Conservation (phyloP, 2,329 filamentous ascomycete genomes). For the Trichoderma brevicompactum region DNA sequence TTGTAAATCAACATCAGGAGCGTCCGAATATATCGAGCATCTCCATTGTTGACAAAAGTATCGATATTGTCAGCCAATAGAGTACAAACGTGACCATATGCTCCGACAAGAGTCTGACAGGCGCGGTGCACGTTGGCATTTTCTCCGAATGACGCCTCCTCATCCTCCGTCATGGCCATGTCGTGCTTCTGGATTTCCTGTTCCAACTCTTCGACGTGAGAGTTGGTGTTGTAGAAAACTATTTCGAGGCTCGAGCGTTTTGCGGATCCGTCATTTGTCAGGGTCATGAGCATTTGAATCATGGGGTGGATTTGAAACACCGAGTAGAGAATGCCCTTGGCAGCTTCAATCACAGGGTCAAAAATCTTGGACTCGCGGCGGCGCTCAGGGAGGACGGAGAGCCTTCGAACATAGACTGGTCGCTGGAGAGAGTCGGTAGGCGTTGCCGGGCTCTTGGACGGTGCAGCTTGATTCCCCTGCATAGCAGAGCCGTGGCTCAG, state of each 20-base stretch:
- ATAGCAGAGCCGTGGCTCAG: slow-evolving; percentile 72
- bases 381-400: slow-evolving; percentile 67
- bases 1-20: slow-evolving; percentile 67
- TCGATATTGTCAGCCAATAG: slow-evolving; percentile 65
- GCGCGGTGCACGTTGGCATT: slow-evolving; percentile 68
- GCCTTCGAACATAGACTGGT: slow-evolving; percentile 65
- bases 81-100: slow-evolving; percentile 68
- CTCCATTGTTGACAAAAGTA: slow-evolving; percentile 66
- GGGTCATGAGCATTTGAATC: slow-evolving; percentile 67
- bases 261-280: slow-evolving; percentile 63
- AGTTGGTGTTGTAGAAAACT: slow-evolving; percentile 70
- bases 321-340: slow-evolving; percentile 69
- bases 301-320: slow-evolving; percentile 71
- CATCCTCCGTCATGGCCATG: slow-evolving; percentile 50
- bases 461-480: slow-evolving; percentile 52
- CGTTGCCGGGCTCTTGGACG: slow-evolving; percentile 59
- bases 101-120: slow-evolving; percentile 65
- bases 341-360: slow-evolving; percentile 66
- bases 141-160: slow-evolving; percentile 55
- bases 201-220: slow-evolving; percentile 68
- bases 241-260: slow-evolving; percentile 68
- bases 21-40: slow-evolving; percentile 68
- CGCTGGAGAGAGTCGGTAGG: slow-evolving; percentile 61
- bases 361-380: slow-evolving; percentile 64
- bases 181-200: slow-evolving; percentile 68